Conservation (phyloP, 805 yeast species). For the Nakazawaea populi region DNA sequence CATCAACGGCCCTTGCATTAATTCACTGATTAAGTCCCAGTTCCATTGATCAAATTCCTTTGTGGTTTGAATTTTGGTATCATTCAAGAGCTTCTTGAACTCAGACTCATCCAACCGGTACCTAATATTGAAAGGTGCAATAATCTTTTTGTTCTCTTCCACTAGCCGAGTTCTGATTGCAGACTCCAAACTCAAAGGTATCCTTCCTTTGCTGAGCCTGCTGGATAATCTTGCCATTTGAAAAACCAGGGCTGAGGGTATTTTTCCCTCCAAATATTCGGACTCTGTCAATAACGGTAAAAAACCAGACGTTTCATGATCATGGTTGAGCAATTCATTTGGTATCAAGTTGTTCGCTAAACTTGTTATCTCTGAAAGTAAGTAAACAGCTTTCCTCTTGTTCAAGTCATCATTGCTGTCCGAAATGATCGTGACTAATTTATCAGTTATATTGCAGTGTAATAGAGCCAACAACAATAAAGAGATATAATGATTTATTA, state of each 20-base stretch:
- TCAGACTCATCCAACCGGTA: conserved; percentile 48
- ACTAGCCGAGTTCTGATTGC: conserved; percentile 15
- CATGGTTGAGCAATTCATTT: conserved; percentile 26
- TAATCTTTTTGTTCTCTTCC: conserved; percentile 5
- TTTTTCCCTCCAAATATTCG: not conserved
- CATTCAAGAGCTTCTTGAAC: conserved; percentile 57
- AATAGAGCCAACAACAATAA: conserved; percentile 51
- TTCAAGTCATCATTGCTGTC: conserved; percentile 36
- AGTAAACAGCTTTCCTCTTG: conserved; percentile 52
- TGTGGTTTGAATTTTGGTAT: conserved; percentile 68
- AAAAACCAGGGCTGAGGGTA: conserved; percentile 34
- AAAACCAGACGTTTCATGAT: conserved; percentile 1
- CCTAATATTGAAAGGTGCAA: not conserved
- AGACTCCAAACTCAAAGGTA: conserved; percentile 26
- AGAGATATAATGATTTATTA: conserved; percentile 62
- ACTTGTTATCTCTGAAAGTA: conserved; percentile 57
- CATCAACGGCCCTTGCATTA: conserved; percentile 81
- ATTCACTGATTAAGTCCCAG: conserved; percentile 66
- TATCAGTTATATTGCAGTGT: conserved; percentile 46
- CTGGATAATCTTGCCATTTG: conserved; percentile 41
- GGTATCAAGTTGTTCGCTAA: conserved; percentile 54
- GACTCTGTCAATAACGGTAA: conserved; percentile 1
- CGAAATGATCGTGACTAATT: conserved; percentile 37
- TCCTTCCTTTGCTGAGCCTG: conserved; percentile 30
- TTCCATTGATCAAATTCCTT: conserved; percentile 85